phyloP scores from a whole-genome alignment of 805 yeast species.

The Starmerella cellae region DNA sequence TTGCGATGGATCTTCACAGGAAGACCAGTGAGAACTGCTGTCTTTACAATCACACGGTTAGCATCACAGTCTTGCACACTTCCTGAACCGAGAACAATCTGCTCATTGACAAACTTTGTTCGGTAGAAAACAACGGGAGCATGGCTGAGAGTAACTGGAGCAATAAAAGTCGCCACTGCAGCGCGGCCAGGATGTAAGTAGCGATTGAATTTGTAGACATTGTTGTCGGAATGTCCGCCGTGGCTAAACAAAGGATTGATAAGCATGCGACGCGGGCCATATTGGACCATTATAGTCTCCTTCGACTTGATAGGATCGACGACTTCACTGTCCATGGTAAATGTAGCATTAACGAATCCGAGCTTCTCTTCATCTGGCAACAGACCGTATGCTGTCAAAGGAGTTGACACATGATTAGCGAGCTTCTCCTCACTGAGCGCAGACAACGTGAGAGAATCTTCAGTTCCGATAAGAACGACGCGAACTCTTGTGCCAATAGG shows the following conservation, averaged over 20 bases:
- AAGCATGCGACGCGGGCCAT: slow-evolving; percentile 79
- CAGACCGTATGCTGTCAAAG: slow-evolving; percentile 48
- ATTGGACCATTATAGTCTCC: slow-evolving; percentile 70
- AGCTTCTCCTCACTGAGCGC: slow-evolving; percentile 19
- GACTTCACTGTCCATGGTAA: slow-evolving; percentile 81
- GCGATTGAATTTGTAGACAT: slow-evolving; percentile 75
- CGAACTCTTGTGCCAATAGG: slow-evolving; percentile 56
- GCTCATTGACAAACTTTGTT: slow-evolving; percentile 9
- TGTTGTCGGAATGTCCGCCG: slow-evolving; percentile 55
- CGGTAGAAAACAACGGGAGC: slow-evolving; percentile 32
- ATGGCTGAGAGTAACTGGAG: slow-evolving; percentile 72
- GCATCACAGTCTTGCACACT: slow-evolving; percentile 78
- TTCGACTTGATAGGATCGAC: slow-evolving; percentile 77
- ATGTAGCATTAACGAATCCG: slow-evolving; percentile 68
- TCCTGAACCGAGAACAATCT: slow-evolving; percentile 72
- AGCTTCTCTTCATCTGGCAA: slow-evolving; percentile 76
- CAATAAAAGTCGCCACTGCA: slow-evolving; percentile 72
- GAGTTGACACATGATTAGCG: slow-evolving; percentile 28
- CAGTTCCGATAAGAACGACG: slow-evolving; percentile 34
- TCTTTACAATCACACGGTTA: slow-evolving; percentile 70
- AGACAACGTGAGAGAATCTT: neutral
- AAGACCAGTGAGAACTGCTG: slow-evolving; percentile 82
- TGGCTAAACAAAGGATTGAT: slow-evolving; percentile 76
- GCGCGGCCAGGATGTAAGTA: slow-evolving; percentile 67
- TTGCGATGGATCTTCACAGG: slow-evolving; percentile 90